phyloP scores from a whole-genome alignment of 1,284 basidiomycete genomes.

The Xerocomus cyaneibrunnescens region DNA sequence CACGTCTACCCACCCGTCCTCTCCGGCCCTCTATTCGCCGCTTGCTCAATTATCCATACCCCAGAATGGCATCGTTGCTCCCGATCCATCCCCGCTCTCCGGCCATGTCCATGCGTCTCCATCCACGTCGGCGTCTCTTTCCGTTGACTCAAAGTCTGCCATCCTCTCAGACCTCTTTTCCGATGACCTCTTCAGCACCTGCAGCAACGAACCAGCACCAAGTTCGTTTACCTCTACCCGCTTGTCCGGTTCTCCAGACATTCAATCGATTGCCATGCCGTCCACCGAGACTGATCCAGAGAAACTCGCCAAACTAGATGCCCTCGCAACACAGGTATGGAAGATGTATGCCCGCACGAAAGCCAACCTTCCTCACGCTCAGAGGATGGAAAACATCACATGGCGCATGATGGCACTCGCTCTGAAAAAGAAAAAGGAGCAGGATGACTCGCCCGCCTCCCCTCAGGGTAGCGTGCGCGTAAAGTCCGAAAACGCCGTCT shows the following conservation, averaged over 20 bases:
- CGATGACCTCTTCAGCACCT: slow-evolving; percentile 59
- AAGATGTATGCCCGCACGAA: slow-evolving; percentile 93
- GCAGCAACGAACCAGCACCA: slow-evolving; percentile 41
- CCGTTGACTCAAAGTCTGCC: slow-evolving; percentile 52
- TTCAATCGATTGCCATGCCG: slow-evolving; percentile 42
- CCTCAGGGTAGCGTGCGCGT: slow-evolving; percentile 22
- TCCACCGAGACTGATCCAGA: slow-evolving; percentile 56
- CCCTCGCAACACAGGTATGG: slow-evolving; percentile 95
- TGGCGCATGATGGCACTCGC: slow-evolving; percentile 99
- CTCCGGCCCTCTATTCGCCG: slow-evolving; percentile 37
- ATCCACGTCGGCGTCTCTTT: slow-evolving; percentile 44
- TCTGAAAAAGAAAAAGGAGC: slow-evolving; percentile 82
- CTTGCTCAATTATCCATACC: slow-evolving; percentile 37
- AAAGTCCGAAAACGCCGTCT: slow-evolving; percentile 29
- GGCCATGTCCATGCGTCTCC: slow-evolving; percentile 37
- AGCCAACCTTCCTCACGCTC: slow-evolving; percentile 84
- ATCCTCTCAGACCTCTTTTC: slow-evolving; percentile 70
- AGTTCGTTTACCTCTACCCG: slow-evolving; percentile 62
- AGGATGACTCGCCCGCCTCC: slow-evolving; percentile 46
- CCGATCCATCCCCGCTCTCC: slow-evolving; percentile 37
- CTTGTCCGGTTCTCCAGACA: slow-evolving; percentile 65
- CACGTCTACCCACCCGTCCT: slow-evolving; percentile 48
- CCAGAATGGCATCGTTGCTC: slow-evolving; percentile 35
- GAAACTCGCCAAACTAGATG: slow-evolving; percentile 75
- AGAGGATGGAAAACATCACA: slow-evolving; percentile 95